Base-by-base conservation (phyloP, 768 basidiomycete genomes). In the Auriscalpium vulgare region DNA sequence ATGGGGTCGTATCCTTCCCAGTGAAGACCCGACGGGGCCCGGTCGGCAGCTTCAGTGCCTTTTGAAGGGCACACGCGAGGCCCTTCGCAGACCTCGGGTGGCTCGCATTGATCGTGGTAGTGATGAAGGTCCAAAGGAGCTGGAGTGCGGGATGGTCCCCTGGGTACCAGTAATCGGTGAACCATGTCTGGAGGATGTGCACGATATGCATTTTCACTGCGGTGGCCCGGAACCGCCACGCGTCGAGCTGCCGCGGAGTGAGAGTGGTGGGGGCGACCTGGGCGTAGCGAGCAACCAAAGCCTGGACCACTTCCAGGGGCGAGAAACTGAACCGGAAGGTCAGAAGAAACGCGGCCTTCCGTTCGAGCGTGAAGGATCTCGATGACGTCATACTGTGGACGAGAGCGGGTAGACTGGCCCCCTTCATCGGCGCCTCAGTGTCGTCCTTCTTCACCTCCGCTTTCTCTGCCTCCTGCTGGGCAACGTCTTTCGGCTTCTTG, bases 291-390 rank as follows among this genome's bases (percentile, higher is more conserved):
- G 65, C 65, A 23, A 79, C 59, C 21, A 83, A 66, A 7, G 72
- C 68, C 0, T 70, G 67, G 37, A 82, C 69, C 10, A 84, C 70
- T 8, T 75, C 72, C 14, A 46, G 29, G 0, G 88, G 77, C 0
- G 75, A 74, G 13, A 79, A 77, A 72, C 87, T 89, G 58, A 82
- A 77, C 29, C 87, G 82, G 69, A 89, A 91, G 51, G 78, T 82
- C n/a, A 82, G 69, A 69, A 88, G 84, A 71, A 91, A 87, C 2
- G 79, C 67, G 57, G 77, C 67, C 57, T 70, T 63, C 68, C 87
- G 66, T 40, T 77, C 67, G 51, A 52, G 29, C 29, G 11, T 23
- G 21, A 44, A 7, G 38, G 43, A 14, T 13, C 19, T 17, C 1
- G 50, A n/a, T 6, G 14, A 9, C 35, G 50, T 17, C 10, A 51